Base-by-base conservation (phyloP, 805 yeast species). In the Torulaspora maleeae region DNA sequence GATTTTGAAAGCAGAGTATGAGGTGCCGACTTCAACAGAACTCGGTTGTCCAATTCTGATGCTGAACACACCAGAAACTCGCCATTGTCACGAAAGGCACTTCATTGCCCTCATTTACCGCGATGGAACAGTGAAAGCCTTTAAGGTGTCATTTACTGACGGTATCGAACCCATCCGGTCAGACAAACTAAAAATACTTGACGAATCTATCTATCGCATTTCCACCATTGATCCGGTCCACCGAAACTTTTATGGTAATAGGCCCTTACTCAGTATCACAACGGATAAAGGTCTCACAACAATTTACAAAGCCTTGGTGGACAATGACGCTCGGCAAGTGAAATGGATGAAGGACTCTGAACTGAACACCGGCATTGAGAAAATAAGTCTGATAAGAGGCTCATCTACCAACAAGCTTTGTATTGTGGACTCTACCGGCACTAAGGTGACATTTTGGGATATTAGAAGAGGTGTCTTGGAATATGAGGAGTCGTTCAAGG, bases 331-430 rank as follows among this genome's bases (percentile, higher is more conserved):
- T 1, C 46, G 47, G 16, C 39, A 59, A 27, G 59, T 83, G 1
- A 42, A 42, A 6, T 87, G 95, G 93, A 63, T 65, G 3, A 68
- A 75, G 40, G 72, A 75, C 2, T 70, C 71, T 25, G 60, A 64
- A 2, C 65, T 86, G 22, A 69, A 72, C 36, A 83, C 95, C 0
- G 82, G 80, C 20, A 72, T 84, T 3, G 41, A 50, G 4, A 65
- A 75, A 25, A 77, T 83, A 2, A 62, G 76, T 11, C 71, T 72
- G 38, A 73, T 87, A 1, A 78, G 82, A 41, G 95, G 90, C 0
- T 85, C 96, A 0, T 80, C 93, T 0, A 77, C 83, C 8, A 78
- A 80, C 41, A 87, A 86, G 53, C 66, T 88, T 36, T 95, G 95
- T 1, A 72, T 88, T 27, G 82, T 84, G n/a, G 82, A 78, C 60